Percentiles rank a stretch among this genome's conserved stretches.
Conservation (phyloP, 1,139 yeast genomes). For the Sugiyamaella grinbergsii region DNA sequence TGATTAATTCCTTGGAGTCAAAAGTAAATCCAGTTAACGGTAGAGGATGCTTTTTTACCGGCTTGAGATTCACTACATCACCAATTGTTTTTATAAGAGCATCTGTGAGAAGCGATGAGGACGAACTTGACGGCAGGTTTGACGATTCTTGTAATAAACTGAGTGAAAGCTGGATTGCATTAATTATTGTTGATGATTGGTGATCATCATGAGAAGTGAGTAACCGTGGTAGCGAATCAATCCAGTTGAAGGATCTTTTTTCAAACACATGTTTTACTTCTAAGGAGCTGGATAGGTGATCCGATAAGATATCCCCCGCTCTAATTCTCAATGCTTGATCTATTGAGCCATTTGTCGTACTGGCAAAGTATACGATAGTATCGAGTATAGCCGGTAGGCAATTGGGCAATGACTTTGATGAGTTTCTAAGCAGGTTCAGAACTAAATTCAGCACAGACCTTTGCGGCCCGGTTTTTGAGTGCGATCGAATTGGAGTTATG, state of each 20-base stretch:
- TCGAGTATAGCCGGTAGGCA: conserved; percentile 43
- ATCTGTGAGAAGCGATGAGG: conserved; percentile 7
- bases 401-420: conserved; percentile 42
- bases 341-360: conserved; percentile 8
- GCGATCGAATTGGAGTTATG: conserved; percentile 33
- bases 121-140: no score
- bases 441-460: conserved; percentile 41
- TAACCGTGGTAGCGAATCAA: conserved; percentile 38
- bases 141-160: conserved; percentile 3
- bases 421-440: conserved; percentile 37
- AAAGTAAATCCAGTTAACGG: conserved; percentile 7
- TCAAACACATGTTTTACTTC: conserved; percentile 27
- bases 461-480: conserved; percentile 42
- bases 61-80: conserved; percentile 10
- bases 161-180: conserved; percentile 22
- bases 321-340: background rate
- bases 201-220: conserved; percentile 37
- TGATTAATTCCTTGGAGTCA: conserved; percentile 9
- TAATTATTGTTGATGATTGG: conserved; percentile 8
- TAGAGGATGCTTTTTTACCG: conserved; percentile 6
- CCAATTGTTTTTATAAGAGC: conserved; percentile 13
- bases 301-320: background rate
- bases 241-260: conserved; percentile 36
- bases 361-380: conserved; percentile 34
- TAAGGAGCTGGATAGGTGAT: conserved; percentile 27